Conservation (phyloP, 75 land plant genomes). For the Azolla pinnata region DNA sequence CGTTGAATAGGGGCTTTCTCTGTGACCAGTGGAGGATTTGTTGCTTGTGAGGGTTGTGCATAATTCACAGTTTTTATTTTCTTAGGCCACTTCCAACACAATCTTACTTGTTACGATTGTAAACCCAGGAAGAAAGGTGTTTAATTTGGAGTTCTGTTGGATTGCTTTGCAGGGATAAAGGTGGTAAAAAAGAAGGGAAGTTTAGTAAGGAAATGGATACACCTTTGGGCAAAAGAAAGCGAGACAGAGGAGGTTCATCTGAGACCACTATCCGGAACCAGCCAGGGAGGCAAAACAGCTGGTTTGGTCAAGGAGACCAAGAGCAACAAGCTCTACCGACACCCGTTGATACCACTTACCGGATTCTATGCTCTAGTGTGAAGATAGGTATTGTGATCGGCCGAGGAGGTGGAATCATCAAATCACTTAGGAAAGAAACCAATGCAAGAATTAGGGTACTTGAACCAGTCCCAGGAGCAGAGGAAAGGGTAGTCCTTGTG, state of each 20-base stretch:
- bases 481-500: constrained; percentile 67
- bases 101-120: too few species aligned
- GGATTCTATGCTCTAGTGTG: constrained; percentile 56
- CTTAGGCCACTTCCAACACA: too few species aligned
- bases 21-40: too few species aligned
- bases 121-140: too few species aligned
- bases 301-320: constrained; percentile 9
- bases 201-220: too few species aligned
- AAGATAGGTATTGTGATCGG: constrained; percentile 76
- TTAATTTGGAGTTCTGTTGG: too few species aligned
- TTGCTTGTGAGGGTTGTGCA: too few species aligned
- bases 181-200: too few species aligned
- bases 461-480: constrained; percentile 59
- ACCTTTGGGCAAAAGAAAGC: constrained; percentile 1
- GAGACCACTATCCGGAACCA: background rate
- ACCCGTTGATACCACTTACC: constrained; percentile 44
- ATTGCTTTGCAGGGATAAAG: too few species aligned
- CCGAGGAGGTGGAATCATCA: constrained; percentile 65
- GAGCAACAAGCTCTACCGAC: constrained; percentile 7
- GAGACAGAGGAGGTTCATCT: too few species aligned
- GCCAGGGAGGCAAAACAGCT: constrained; percentile 2
- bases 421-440: constrained; percentile 52
- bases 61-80: too few species aligned
- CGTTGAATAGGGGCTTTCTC: too few species aligned
- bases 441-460: constrained; percentile 67